These are phyloP conservation scores for Daldinia sp. DNA, from an alignment of 2,329 filamentous ascomycete genomes.

Conservation along the genomic window DNA sequence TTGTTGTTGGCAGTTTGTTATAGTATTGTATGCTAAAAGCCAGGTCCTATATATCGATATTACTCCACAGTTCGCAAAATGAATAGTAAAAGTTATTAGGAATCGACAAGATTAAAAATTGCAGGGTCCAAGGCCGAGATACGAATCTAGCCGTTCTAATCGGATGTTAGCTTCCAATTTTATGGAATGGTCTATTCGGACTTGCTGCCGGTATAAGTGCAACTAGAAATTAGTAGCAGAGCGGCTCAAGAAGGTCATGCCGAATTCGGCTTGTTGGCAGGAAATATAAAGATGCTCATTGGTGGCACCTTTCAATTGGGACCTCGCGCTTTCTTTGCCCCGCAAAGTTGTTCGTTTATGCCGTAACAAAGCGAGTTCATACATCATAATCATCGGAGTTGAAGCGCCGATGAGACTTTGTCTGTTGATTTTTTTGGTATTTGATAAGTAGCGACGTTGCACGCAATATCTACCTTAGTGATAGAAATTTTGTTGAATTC, in stretches of 20 bases:
- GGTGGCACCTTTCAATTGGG: conserved; percentile 29
- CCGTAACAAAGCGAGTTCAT: conserved; percentile 44
- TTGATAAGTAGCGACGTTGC: conserved; percentile 23
- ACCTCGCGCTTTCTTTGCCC: conserved; percentile 27
- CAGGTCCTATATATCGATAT: not conserved
- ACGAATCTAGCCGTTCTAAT: conserved; percentile 16
- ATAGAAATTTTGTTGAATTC: conserved; percentile 5
- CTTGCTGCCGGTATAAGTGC: conserved; percentile 10
- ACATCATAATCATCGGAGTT: conserved; percentile 39
- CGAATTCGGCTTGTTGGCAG: conserved; percentile 40
- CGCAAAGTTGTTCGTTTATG: conserved; percentile 35
- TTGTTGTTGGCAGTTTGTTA: conserved; percentile 14
- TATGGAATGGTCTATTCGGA: conserved; percentile 8
- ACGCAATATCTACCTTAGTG: conserved; percentile 5
- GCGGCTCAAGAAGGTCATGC: conserved; percentile 34
- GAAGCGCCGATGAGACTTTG: conserved; percentile 36
- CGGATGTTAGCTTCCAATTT: conserved; percentile 12
- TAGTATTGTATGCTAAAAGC: conserved; percentile 14
- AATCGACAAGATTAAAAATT: conserved; percentile 1
- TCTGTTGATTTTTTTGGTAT: conserved; percentile 15
- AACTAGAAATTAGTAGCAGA: conserved; percentile 1
- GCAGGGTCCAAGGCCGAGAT: not conserved
- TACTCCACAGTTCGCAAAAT: not conserved
- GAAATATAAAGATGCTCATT: conserved; percentile 32
- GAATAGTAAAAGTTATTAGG: conserved; percentile 4